Conservation (phyloP, 2,329 filamentous ascomycete genomes). For the Fusarium tupiense region DNA sequence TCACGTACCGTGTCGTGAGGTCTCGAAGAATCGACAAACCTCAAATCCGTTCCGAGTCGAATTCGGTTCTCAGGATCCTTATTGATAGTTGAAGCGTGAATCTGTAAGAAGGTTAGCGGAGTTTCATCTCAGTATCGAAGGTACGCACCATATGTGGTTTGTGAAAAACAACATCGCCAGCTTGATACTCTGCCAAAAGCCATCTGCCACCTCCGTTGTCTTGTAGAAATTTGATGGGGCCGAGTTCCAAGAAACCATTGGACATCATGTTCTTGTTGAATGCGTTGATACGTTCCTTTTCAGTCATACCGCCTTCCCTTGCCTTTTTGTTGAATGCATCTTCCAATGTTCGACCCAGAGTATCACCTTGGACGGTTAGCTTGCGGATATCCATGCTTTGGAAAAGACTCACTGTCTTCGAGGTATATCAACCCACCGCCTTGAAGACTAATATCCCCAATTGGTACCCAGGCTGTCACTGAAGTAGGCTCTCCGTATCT, state of each 20-base stretch:
- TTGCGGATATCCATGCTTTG: neutral
- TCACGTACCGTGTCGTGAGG: slow-evolving; percentile 15
- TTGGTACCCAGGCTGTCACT: slow-evolving; percentile 67
- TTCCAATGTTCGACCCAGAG: slow-evolving; percentile 9
- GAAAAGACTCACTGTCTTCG: slow-evolving; percentile 12
- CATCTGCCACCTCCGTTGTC: slow-evolving; percentile 43
- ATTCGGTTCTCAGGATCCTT: slow-evolving; percentile 19
- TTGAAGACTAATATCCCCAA: slow-evolving; percentile 54
- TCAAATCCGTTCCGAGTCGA: slow-evolving; percentile 22
- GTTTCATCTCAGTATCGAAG: fast-evolving
- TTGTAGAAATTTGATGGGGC: slow-evolving; percentile 51
- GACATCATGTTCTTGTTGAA: slow-evolving; percentile 70
- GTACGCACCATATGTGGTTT: slow-evolving; percentile 37
- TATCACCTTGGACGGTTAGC: neutral
- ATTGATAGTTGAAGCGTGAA: slow-evolving; percentile 28
- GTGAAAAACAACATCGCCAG: slow-evolving; percentile 54
- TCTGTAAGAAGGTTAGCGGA: neutral
- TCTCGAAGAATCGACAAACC: slow-evolving; percentile 25
- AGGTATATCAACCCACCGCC: slow-evolving; percentile 25
- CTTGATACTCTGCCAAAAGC: slow-evolving; percentile 51
- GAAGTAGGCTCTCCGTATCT: slow-evolving; percentile 63
- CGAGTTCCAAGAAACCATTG: slow-evolving; percentile 62
- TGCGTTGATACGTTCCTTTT: slow-evolving; percentile 60
- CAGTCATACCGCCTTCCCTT: slow-evolving; percentile 55
- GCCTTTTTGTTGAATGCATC: slow-evolving; percentile 40